Percentiles rank a stretch among this genome's conserved stretches.
Conservation (phyloP, 2,329 filamentous ascomycete species). For the Tolypocladium tundrense region DNA sequence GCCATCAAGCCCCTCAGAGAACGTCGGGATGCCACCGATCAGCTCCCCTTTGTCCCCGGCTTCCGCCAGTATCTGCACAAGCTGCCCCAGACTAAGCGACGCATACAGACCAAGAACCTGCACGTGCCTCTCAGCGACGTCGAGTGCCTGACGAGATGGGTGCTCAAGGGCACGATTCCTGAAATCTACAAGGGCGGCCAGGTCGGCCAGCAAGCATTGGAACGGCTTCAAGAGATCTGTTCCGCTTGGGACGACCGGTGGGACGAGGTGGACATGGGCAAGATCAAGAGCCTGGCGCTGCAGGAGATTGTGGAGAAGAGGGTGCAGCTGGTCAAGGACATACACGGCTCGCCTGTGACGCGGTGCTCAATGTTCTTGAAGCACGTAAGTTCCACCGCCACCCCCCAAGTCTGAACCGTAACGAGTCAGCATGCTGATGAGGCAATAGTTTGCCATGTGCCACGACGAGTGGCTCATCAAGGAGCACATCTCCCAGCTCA, state of each 20-base stretch:
- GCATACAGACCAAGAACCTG: constrained; percentile 57
- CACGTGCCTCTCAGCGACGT: constrained; percentile 68
- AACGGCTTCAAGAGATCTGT: constrained; percentile 59
- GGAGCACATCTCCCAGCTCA: constrained; percentile 81
- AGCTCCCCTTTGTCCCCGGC: constrained; percentile 68
- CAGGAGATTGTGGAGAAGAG: constrained; percentile 71
- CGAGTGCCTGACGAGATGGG: constrained; percentile 70
- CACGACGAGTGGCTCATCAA: constrained; percentile 96
- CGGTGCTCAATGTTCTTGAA: constrained; percentile 73
- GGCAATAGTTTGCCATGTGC: constrained; percentile 75
- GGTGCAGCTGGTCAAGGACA: constrained; percentile 48
- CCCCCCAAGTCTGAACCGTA: neutral
- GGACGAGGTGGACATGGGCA: constrained; percentile 74
- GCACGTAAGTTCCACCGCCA: constrained; percentile 53
- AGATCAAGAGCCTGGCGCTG: constrained; percentile 72
- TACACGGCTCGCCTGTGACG: constrained; percentile 55
- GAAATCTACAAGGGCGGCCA: constrained; percentile 48
- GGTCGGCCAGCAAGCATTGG: constrained; percentile 44
- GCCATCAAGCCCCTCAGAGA: constrained; percentile 62
- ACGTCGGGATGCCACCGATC: constrained; percentile 68
- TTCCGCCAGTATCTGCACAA: constrained; percentile 60
- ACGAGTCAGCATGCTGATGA: neutral
- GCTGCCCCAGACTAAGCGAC: constrained; percentile 54
- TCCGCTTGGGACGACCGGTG: constrained; percentile 67
- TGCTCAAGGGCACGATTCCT: constrained; percentile 47